Conservation (phyloP, 208 protist species). For the Trypanosoma cruzi region DNA sequence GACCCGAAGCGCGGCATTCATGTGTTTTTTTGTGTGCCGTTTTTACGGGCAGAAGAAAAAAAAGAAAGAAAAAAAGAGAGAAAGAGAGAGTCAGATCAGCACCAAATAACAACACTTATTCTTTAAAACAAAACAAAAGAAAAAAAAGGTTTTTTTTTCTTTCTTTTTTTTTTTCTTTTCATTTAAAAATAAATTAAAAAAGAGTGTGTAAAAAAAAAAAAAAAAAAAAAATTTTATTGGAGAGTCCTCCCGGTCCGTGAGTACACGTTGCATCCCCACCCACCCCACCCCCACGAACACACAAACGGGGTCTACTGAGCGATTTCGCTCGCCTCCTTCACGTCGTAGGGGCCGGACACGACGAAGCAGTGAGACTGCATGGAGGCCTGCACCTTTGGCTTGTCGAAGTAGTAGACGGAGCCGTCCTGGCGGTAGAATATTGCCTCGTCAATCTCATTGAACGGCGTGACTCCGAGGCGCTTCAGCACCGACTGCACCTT, state of each 20-base stretch:
- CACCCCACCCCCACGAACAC: too few relatives aligned
- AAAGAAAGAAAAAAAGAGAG: neutral
- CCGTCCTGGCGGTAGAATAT: slow-evolving; percentile 98
- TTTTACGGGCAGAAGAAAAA: slow-evolving; percentile 7
- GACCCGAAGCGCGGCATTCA: too few relatives aligned
- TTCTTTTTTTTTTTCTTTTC: too few relatives aligned
- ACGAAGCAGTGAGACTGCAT: slow-evolving; percentile 97
- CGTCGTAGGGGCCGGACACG: slow-evolving; percentile 91
- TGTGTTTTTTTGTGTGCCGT: slow-evolving; percentile 2
- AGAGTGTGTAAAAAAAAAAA: too few relatives aligned
- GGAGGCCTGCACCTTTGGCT: slow-evolving; percentile 97
- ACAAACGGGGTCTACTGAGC: slow-evolving; percentile 39
- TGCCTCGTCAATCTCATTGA: slow-evolving; percentile 97
- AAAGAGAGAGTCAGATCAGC: neutral
- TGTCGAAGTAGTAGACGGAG: slow-evolving; percentile 95
- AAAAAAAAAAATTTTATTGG: too few relatives aligned
- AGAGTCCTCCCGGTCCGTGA: too few relatives aligned
- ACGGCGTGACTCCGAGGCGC: slow-evolving; percentile 94
- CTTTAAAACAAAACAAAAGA: too few relatives aligned
- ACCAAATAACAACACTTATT: neutral
- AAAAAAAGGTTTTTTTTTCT: too few relatives aligned
- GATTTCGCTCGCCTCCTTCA: slow-evolving; percentile 75
- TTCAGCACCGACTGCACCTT: slow-evolving; percentile 95
- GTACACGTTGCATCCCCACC: too few relatives aligned
- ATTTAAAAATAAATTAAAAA: too few relatives aligned